phyloP scores from a whole-genome alignment of 176 grass and related monocot genomes.

The Puccinellia tenuiflora region DNA sequence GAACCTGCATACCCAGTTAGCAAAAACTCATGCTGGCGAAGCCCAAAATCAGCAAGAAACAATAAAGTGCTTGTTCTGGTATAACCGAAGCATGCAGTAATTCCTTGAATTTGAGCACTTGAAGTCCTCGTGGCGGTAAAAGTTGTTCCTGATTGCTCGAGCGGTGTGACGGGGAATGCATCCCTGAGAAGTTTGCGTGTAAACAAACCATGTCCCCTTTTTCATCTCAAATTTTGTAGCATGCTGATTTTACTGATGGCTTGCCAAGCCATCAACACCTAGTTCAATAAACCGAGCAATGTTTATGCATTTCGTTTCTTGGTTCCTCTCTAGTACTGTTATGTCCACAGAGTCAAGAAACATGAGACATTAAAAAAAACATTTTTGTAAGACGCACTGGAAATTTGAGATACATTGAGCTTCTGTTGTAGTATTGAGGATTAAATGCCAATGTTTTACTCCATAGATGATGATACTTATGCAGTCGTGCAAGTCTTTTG shows the following conservation, averaged over 20 bases:
- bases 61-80: background rate
- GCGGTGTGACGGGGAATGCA: background rate
- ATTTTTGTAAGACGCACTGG: too few species aligned
- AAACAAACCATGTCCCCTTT: background rate
- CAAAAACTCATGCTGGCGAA: background rate
- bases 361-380: too few species aligned
- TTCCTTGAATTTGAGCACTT: conserved; percentile 9
- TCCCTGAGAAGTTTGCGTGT: background rate
- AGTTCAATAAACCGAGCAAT: conserved; percentile 6
- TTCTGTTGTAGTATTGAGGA: background rate
- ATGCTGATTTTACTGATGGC: background rate
- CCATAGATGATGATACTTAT: too few species aligned
- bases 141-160: background rate
- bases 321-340: background rate
- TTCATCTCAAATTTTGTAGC: conserved; percentile 31
- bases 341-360: background rate
- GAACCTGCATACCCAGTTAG: background rate
- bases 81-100: background rate
- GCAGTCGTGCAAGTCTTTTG: too few species aligned
- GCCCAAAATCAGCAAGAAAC: background rate
- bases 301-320: background rate
- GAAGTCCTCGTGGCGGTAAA: background rate
- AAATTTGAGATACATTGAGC: too few species aligned
- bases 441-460: background rate
- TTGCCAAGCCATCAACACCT: background rate